phyloP scores from a whole-genome alignment of 495 filamentous ascomycete species.

The Aspergillus homomorphus region DNA sequence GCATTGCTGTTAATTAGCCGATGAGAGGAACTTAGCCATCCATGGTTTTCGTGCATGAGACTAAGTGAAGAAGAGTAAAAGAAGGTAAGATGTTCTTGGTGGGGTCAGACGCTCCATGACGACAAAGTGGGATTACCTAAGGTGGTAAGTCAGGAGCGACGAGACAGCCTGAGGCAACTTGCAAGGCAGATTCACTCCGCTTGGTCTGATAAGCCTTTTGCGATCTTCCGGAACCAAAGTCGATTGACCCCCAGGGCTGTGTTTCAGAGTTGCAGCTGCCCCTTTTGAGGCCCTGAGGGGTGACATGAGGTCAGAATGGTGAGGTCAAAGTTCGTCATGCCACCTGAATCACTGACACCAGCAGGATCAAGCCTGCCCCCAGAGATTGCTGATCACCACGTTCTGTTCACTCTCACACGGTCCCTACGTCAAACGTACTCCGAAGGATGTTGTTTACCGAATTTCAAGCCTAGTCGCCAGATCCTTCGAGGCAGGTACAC shows the following conservation, averaged over 20 bases:
- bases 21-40: neutral
- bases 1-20: too few species aligned
- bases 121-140: slow-evolving; percentile 1
- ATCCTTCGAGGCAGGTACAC: neutral
- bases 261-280: neutral
- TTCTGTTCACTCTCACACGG: neutral
- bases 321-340: neutral
- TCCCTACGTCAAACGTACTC: neutral
- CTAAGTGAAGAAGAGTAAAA: neutral
- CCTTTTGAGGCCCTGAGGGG: neutral
- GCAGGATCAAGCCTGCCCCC: neutral
- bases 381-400: neutral
- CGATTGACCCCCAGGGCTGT: neutral
- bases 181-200: slow-evolving; percentile 20
- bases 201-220: slow-evolving; percentile 5
- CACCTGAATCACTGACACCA: neutral
- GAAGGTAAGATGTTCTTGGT: neutral
- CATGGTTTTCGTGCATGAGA: neutral
- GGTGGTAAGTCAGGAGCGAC: neutral
- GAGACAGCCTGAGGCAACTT: slow-evolving; percentile 11
- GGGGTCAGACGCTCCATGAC: neutral
- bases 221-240: neutral
- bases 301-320: neutral
- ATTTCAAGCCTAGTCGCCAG: neutral
- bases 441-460: neutral